Evolutionary conservation across 768 basidiomycete genomes (phyloP).

Genomic region (Tubosaeta sp.): DNA sequence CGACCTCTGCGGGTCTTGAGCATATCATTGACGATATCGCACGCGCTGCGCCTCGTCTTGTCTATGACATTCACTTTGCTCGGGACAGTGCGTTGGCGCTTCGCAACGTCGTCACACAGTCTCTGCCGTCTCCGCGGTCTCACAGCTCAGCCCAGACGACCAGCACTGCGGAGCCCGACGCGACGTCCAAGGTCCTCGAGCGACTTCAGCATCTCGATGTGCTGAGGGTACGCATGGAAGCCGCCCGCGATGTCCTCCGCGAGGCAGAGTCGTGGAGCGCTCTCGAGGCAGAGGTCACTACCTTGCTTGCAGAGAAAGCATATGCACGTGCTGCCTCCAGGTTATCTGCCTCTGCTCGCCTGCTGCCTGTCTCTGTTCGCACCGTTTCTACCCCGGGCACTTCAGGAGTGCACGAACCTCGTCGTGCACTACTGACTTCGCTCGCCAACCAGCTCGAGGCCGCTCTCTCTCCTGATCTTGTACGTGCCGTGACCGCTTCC

Average conservation of each 20-base stretch:
- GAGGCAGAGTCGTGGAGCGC: slow-evolving; percentile 98
- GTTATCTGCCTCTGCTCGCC: slow-evolving; percentile 81
- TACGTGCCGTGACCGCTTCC: slow-evolving; percentile 76
- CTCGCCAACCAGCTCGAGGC: slow-evolving; percentile 96
- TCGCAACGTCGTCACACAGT: slow-evolving; percentile 56
- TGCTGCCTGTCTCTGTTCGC: slow-evolving; percentile 91
- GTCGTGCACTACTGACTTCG: slow-evolving; percentile 81
- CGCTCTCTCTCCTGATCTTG: slow-evolving; percentile 83
- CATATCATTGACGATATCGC: slow-evolving; percentile 91
- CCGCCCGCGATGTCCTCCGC: slow-evolving; percentile 79
- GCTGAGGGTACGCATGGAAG: slow-evolving; percentile 84
- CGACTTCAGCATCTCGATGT: slow-evolving; percentile 78
- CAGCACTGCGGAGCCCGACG: slow-evolving; percentile 24
- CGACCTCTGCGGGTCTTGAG: slow-evolving; percentile 84
- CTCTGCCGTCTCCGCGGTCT: slow-evolving; percentile 35
- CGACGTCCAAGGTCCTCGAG: slow-evolving; percentile 66
- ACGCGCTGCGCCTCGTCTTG: slow-evolving; percentile 81
- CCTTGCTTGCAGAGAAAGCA: slow-evolving; percentile 71
- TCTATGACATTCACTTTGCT: slow-evolving; percentile 97
- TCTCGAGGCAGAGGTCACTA: slow-evolving; percentile 86
- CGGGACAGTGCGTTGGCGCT: slow-evolving; percentile 83
- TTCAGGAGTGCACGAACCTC: slow-evolving; percentile 58
- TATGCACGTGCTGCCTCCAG: slow-evolving; percentile 91
- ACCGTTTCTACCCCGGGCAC: slow-evolving; percentile 53
- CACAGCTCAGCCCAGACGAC: background rate